Evolutionary conservation across 1,139 yeast genomes (phyloP).

Genomic region (Kurtzmaniella quercitrusa): DNA sequence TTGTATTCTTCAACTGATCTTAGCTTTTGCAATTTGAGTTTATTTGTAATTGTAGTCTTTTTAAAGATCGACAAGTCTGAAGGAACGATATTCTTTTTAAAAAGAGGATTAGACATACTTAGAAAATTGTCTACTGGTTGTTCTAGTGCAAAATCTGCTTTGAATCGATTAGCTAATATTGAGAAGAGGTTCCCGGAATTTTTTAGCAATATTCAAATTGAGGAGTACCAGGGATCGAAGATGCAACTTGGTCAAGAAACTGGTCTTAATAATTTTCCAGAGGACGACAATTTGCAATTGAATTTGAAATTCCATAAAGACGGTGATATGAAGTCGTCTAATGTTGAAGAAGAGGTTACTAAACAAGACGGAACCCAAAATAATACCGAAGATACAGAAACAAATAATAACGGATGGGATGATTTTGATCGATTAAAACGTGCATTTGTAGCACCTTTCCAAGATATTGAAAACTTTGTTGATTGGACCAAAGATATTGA

Average conservation of each 20-base stretch:
- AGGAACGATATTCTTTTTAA: conserved; percentile 13
- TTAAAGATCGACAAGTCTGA: conserved; percentile 15
- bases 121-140: conserved; percentile 15
- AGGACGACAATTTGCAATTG: neutral
- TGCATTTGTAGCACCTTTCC: neutral
- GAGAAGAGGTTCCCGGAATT: neutral
- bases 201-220: neutral
- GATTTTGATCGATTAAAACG: neutral
- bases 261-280: neutral
- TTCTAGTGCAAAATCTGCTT: conserved; percentile 12
- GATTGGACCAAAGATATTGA: neutral
- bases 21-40: conserved; percentile 14
- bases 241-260: neutral
- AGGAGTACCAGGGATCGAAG: neutral
- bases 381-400: neutral
- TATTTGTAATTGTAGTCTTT: conserved; percentile 15
- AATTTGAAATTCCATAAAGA: neutral
- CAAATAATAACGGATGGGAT: neutral
- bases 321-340: neutral
- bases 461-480: neutral
- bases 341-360: neutral
- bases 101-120: conserved; percentile 15
- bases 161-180: neutral
- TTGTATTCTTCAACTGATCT: conserved; percentile 16
- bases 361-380: neutral